phyloP scores from a whole-genome alignment of 1,284 basidiomycete genomes.

The Tilletia indica region DNA sequence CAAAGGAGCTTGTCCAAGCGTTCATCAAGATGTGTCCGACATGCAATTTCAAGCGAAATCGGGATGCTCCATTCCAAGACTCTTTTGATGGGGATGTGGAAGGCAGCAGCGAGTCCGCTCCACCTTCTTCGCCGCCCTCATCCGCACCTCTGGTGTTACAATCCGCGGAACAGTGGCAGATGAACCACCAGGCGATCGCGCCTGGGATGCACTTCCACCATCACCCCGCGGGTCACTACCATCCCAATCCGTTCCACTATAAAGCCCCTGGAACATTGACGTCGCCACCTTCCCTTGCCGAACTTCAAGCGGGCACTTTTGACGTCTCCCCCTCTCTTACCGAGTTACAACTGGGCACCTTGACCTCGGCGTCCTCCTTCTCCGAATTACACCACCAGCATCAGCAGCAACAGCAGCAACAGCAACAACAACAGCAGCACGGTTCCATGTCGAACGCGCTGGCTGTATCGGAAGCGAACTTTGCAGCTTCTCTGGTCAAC shows the following conservation, averaged over 20 bases:
- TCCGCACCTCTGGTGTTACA: slow-evolving; percentile 10
- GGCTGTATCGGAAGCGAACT: slow-evolving; percentile 5
- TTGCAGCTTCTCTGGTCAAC: not conserved
- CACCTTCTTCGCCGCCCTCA: slow-evolving; percentile 1
- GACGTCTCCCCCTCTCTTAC: not conserved
- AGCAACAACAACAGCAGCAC: not conserved
- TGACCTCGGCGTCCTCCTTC: slow-evolving; percentile 10
- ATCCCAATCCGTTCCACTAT: slow-evolving; percentile 4
- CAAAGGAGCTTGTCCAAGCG: slow-evolving; percentile 21
- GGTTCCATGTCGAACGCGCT: not conserved
- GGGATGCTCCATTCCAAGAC: slow-evolving; percentile 12
- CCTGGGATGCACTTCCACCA: slow-evolving; percentile 14
- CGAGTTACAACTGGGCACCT: slow-evolving; percentile 5
- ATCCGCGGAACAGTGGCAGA: slow-evolving; percentile 13
- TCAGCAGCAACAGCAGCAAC: not conserved
- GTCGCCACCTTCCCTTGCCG: slow-evolving; percentile 8
- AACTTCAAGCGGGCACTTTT: slow-evolving; percentile 1
- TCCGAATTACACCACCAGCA: slow-evolving; percentile 1
- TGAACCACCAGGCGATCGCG: not conserved
- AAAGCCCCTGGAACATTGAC: slow-evolving; percentile 4
- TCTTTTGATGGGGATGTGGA: slow-evolving; percentile 12
- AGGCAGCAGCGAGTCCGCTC: slow-evolving; percentile 10
- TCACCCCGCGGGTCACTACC: not conserved
- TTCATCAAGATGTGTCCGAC: slow-evolving; percentile 24
- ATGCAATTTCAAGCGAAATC: slow-evolving; percentile 17